Base-by-base conservation (phyloP, 768 basidiomycete species). In the Gyrodon lividus region DNA sequence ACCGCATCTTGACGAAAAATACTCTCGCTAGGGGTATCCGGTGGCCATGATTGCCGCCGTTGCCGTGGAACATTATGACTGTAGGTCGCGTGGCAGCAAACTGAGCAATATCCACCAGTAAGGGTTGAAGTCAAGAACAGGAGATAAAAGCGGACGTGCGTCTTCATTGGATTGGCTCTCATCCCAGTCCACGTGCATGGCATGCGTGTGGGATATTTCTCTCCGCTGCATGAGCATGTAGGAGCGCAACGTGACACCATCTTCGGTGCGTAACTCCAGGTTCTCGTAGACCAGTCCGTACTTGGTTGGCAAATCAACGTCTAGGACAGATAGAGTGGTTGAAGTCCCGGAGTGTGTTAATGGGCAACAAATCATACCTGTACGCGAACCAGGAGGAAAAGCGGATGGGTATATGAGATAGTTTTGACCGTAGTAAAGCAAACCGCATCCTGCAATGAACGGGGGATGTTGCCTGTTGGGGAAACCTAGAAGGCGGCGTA, bases 41-140 rank as follows among this genome's bases (percentile, higher is more conserved):
- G 63, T 98, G 96, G 1, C 96, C 95, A 34, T 84, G 75, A 58
- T 92, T 92, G 13, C 89, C 89, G 0, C 84, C 89, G 60, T 91
- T 91, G 6, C 96, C 96, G 59, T 98, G 95, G 50, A 97, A 92
- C 84, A 98, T 90, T 44, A 98, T 68, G 2, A 98, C 76, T 0
- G 93, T 97, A 2, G 96, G 96, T 14, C 93, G 76, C 39, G 65
- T 67, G 0, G 73, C 64, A 14, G 75, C 72, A 54, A 76, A 76
- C 77, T 77, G 43, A 20, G 2, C 16, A 22, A 20, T 2, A 16
- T 22, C 1, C 0, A 26, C 16, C 9, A 35, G 19, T 46, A 12
- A 51, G 43, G 19, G 23, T 43, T 16, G 24, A 23, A 28, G 26
- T 13, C 13, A 14, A 28, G 43, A 5, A 10, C 26, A 28, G 41